A percentile compares a stretch with the other conserved stretches of the same genome.
Conservation (phyloP, 768 basidiomycete genomes). For the Trametes cubensis region DNA sequence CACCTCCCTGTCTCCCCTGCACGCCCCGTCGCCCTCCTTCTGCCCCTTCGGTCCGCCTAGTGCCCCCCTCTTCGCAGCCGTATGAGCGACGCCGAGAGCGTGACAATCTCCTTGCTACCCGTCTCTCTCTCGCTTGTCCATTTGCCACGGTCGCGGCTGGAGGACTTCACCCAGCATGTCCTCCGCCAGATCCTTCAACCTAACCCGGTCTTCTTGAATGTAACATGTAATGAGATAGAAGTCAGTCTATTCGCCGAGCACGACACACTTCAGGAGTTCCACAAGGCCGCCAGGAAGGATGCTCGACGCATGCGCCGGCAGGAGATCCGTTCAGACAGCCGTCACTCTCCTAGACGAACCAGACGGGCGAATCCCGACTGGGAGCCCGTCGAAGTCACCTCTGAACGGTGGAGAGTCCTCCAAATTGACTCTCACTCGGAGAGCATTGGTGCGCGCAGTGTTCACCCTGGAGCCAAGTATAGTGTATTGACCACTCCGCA, state of each 20-base stretch:
- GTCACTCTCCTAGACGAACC: slow-evolving; percentile 5
- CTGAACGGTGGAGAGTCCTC: slow-evolving; percentile 76
- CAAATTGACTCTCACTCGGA: slow-evolving; percentile 83
- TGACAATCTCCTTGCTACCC: slow-evolving; percentile 73
- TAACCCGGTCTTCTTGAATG: slow-evolving; percentile 67
- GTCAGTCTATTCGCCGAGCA: slow-evolving; percentile 74
- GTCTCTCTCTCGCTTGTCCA: slow-evolving; percentile 73
- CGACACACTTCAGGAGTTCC: slow-evolving; percentile 58
- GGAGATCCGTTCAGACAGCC: slow-evolving; percentile 25
- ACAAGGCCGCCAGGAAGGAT: slow-evolving; percentile 60
- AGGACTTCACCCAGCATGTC: slow-evolving; percentile 58
- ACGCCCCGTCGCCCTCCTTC: not conserved
- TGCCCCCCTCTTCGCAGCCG: not conserved
- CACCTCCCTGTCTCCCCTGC: not conserved
- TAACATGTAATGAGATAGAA: slow-evolving; percentile 80
- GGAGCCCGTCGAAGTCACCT: slow-evolving; percentile 68
- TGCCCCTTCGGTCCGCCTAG: not conserved
- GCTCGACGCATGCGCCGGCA: slow-evolving; percentile 44
- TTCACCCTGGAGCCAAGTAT: not conserved
- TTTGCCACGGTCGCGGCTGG: slow-evolving; percentile 70
- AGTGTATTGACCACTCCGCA: not conserved
- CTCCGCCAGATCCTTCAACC: slow-evolving; percentile 72
- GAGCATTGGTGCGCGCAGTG: slow-evolving; percentile 50
- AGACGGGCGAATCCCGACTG: slow-evolving; percentile 28
- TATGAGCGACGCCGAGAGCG: slow-evolving; percentile 31